Conservation (phyloP, 2,329 filamentous ascomycete genomes). For the Colletotrichum lini region DNA sequence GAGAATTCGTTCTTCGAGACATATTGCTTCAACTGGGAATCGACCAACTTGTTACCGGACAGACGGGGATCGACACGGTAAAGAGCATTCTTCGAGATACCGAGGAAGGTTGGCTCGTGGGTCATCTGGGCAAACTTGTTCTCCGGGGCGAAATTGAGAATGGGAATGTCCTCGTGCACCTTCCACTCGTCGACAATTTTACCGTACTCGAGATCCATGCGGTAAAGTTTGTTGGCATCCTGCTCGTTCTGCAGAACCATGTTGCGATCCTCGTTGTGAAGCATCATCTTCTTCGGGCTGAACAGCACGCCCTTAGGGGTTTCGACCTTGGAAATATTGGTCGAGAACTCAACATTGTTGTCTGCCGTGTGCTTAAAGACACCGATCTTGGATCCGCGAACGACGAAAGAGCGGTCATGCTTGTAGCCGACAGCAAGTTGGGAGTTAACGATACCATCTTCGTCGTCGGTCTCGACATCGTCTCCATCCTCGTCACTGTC, state of each 20-base stretch:
- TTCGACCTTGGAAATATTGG: slow-evolving; percentile 95
- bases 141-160: slow-evolving; percentile 92
- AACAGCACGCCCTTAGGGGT: slow-evolving; percentile 90
- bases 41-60: slow-evolving; percentile 91
- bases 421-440: slow-evolving; percentile 97
- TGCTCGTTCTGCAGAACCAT: slow-evolving; percentile 88
- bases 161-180: slow-evolving; percentile 94
- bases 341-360: slow-evolving; percentile 95
- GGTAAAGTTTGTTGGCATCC: slow-evolving; percentile 92
- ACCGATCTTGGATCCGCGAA: slow-evolving; percentile 97
- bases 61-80: slow-evolving; percentile 95
- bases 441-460: slow-evolving; percentile 90
- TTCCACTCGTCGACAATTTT: slow-evolving; percentile 99
- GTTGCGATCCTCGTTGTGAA: slow-evolving; percentile 90
- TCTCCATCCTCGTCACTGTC: slow-evolving; percentile 83
- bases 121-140: slow-evolving; percentile 99
- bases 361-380: slow-evolving; percentile 97
- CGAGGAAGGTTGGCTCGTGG: slow-evolving; percentile 93
- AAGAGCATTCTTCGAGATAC: slow-evolving; percentile 91
- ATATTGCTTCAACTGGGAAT: slow-evolving; percentile 95
- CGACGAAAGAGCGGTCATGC: slow-evolving; percentile 96
- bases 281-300: slow-evolving; percentile 96
- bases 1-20: slow-evolving; percentile 98
- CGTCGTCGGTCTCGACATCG: slow-evolving; percentile 75
- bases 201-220: slow-evolving; percentile 98